Conservation (phyloP, 2,329 filamentous ascomycete genomes). For the Alternaria longipes region DNA sequence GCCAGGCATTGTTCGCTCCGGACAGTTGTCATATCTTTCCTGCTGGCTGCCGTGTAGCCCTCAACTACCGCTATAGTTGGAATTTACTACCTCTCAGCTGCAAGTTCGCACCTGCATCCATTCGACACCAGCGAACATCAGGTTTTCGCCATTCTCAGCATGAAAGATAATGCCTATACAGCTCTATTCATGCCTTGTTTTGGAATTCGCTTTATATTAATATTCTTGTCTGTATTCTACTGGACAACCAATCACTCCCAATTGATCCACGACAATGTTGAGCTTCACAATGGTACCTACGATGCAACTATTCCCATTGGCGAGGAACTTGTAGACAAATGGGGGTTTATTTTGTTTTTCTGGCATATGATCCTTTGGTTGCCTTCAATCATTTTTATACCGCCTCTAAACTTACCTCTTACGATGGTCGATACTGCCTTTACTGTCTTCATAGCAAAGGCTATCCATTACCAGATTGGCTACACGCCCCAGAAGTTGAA, state of each 20-base stretch:
- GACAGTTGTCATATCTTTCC: neutral
- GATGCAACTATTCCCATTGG: constrained; percentile 9
- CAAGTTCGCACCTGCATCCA: neutral
- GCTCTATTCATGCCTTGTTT: neutral
- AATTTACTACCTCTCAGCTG: neutral
- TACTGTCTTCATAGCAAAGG: constrained; percentile 12
- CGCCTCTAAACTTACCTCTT: constrained; percentile 22
- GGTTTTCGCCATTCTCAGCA: neutral
- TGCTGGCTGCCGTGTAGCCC: neutral
- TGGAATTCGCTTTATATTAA: constrained; percentile 11
- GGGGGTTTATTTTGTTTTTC: constrained; percentile 11
- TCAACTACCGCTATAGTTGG: neutral
- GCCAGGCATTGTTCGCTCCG: neutral
- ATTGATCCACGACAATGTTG: constrained; percentile 13
- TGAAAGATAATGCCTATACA: neutral
- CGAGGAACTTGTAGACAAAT: constrained; percentile 20
- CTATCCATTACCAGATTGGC: constrained; percentile 16
- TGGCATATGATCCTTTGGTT: constrained; percentile 16
- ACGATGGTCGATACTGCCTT: constrained; percentile 13
- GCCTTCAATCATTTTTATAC: constrained; percentile 5
- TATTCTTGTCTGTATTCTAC: constrained; percentile 15
- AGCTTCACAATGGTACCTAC: constrained; percentile 27
- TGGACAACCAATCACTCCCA: constrained; percentile 8
- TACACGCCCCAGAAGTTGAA: constrained; percentile 16
- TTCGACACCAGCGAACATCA: neutral